phyloP scores from a whole-genome alignment of 2,329 filamentous ascomycete genomes.

The Diaporthe longicolla region DNA sequence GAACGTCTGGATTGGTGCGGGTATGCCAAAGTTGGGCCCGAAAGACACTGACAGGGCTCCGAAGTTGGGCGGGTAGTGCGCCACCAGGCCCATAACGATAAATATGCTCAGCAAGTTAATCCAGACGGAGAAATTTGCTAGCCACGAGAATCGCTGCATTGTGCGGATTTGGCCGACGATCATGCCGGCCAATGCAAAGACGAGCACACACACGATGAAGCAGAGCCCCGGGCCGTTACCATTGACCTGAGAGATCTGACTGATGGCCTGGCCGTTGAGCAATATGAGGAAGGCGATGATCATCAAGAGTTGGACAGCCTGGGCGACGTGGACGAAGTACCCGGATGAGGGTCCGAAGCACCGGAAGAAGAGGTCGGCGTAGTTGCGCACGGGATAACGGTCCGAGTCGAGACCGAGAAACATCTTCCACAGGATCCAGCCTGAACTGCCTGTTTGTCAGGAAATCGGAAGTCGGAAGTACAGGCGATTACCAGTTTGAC shows the following conservation, averaged over 20 bases:
- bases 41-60: constrained; percentile 44
- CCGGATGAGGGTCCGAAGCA: constrained; percentile 60
- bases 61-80: constrained; percentile 65
- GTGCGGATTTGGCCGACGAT: constrained; percentile 69
- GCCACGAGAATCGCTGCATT: constrained; percentile 66
- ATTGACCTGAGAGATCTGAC: constrained; percentile 52
- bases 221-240: constrained; percentile 59
- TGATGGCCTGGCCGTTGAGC: constrained; percentile 67
- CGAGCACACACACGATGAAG: constrained; percentile 65
- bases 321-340: constrained; percentile 63
- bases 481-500: accelerated
- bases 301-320: constrained; percentile 63
- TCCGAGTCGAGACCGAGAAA: constrained; percentile 63
- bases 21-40: constrained; percentile 37
- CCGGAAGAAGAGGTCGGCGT: constrained; percentile 64
- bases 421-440: constrained; percentile 61
- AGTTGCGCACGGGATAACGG: constrained; percentile 61
- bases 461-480: neutral
- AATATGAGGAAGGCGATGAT: constrained; percentile 67
- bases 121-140: constrained; percentile 70
- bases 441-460: constrained; percentile 49
- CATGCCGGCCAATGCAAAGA: constrained; percentile 66
- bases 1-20: constrained; percentile 36
- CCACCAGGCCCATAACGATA: constrained; percentile 68
- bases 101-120: constrained; percentile 68